Conservation (phyloP, 2,329 filamentous ascomycete species). For the Monilinia laxa region DNA sequence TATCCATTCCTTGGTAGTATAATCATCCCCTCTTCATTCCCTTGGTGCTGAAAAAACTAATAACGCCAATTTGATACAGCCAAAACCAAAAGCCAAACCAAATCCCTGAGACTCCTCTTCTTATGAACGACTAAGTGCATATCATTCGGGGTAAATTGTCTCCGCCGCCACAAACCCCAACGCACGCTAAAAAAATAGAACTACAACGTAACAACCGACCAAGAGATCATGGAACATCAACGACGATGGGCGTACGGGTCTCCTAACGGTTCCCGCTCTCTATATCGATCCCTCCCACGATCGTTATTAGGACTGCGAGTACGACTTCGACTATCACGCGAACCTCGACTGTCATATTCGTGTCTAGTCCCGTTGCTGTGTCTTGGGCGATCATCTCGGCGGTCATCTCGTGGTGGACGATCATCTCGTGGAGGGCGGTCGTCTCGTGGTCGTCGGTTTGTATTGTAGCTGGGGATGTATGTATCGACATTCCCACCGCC, state of each 20-base stretch:
- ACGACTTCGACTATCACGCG: conserved; percentile 42
- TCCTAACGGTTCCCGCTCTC: conserved; percentile 42
- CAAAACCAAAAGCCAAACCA: conserved; percentile 12
- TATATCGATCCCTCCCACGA: conserved; percentile 44
- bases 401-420: conserved; percentile 43
- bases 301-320: conserved; percentile 47
- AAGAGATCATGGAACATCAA: background rate
- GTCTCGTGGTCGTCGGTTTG: conserved; percentile 40
- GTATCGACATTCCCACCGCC: conserved; percentile 45
- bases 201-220: background rate
- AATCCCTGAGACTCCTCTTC: conserved; percentile 9
- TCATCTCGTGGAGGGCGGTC: conserved; percentile 43
- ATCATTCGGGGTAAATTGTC: background rate
- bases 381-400: conserved; percentile 34
- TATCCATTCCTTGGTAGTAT: background rate
- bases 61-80: conserved; percentile 17
- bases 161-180: background rate
- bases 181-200: conserved; percentile 20
- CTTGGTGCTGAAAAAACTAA: background rate
- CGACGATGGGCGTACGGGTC: conserved; percentile 28
- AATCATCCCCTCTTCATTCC: conserved; percentile 7
- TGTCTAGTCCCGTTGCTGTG: conserved; percentile 43
- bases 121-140: background rate
- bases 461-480: conserved; percentile 51
- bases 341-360: conserved; percentile 45